Evolutionary conservation across 257 asterid species (phyloP), one percentile per base, ranked within the genome.

Genomic region (Asclepias syriaca): DNA sequence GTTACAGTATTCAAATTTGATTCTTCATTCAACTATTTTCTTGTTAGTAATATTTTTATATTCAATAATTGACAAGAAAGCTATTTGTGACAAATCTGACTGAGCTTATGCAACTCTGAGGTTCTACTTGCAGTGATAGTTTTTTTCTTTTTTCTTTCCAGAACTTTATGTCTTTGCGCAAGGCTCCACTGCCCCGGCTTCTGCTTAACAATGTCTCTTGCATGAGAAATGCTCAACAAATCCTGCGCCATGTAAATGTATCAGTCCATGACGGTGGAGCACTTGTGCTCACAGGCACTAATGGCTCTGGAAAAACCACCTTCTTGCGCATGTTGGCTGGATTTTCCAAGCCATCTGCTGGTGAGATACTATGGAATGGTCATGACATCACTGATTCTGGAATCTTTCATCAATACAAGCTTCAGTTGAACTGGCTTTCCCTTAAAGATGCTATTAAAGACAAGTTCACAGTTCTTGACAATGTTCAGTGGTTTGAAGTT

Each of bases 141-240:
- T 24, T 24, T 24, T 24, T 24, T 24, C 27, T 24, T 24, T 24
- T 40, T 51, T 4, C 2, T 8, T 48, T 32, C 5, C n/a, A 46
- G 66, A 53, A 68, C 49, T 9, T 40, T 14, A 88, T 88, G 98
- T 58, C 78, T 58, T 64, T 83, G 69, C 87, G 88, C 8, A 86
- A 73, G 73, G 91, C 96, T 19, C 92, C 87, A 27, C 77, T 81
- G 69, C 96, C 98, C 56, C 86, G 96, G 39, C 87, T 90, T 71
- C 90, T 88, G 77, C 90, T 90, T 3, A 81, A 80, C 83, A 87
- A 90, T 53, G 96, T 90, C 21, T 80, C 97, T 13, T 92, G 98
- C 87, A 90, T 92, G 97, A 85, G 98, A 86, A 92, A 90, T 12
- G 96, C 89, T 11, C 98, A 92, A 65, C 96, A 90, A 80, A 92